These are phyloP conservation scores for Penicillium angulare DNA, from an alignment of 495 filamentous ascomycete genomes.

Conservation along the genomic window DNA sequence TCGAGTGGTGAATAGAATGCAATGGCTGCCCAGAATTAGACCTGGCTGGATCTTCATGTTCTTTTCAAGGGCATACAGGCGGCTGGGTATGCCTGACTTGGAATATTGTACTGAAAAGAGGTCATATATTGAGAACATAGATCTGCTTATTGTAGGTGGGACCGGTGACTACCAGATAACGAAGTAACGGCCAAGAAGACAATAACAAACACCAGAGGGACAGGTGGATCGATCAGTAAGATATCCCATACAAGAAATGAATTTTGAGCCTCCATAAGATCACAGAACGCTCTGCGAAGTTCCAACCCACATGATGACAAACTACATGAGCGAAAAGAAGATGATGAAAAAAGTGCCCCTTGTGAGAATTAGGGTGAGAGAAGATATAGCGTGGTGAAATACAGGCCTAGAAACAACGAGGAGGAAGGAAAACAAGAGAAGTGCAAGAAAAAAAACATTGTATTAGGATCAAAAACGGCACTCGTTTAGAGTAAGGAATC, in stretches of 20 bases:
- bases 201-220: conserved; percentile 16
- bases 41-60: too few relatives aligned
- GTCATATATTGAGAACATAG: background rate
- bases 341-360: too few relatives aligned
- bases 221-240: conserved; percentile 7
- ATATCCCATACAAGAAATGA: conserved; percentile 31
- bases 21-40: too few relatives aligned
- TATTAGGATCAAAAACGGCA: conserved; percentile 25
- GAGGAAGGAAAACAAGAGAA: conserved; percentile 20
- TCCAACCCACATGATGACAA: conserved; percentile 34
- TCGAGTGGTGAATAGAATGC: too few relatives aligned
- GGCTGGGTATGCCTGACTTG: too few relatives aligned
- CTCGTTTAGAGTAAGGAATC: conserved; percentile 79
- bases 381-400: too few relatives aligned
- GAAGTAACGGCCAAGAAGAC: background rate
- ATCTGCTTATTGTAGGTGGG: background rate
- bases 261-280: conserved; percentile 29
- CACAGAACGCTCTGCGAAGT: conserved; percentile 29
- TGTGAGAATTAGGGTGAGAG: too few relatives aligned
- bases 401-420: too few relatives aligned
- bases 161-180: background rate
- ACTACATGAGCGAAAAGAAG: conserved; percentile 37
- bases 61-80: too few relatives aligned
- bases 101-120: background rate
- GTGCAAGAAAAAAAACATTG: conserved; percentile 11